Base-by-base conservation (phyloP, 2,329 filamentous ascomycete species). In the Sporothrix mexicana region DNA sequence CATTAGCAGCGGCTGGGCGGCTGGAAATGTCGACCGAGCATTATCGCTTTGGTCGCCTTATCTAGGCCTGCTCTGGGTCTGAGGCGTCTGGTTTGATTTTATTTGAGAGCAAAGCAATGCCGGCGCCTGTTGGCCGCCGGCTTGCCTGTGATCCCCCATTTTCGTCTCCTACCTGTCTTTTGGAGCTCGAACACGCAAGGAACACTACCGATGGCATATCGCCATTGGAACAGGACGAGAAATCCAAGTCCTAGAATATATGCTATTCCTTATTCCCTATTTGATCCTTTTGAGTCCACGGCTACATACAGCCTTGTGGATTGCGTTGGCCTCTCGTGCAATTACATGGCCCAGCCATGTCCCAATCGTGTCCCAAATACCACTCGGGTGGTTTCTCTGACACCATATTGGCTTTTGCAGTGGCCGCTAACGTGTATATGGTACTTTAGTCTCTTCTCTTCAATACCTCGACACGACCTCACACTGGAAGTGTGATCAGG, bases 1-100 rank as follows among this genome's bases (percentile, higher is more conserved):
- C 61, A 66, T 47, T 15, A 47, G 20, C n/a, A 47, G 61, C 61
- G 41, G 10, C 41, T 25, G 20, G 61, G 61, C 61, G 41, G 10
- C 41, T 25, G 20, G 61, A 25, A 47, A 6, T 12, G n/a, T 47
- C 20, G 61, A 10, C 9, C 12, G 15, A 17, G 30, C 13, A 15
- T 2, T 47, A 23, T 17, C n/a, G n/a, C 15, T 43, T 43, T 25
- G 20, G 17, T 15, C 20, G 8, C 47, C 12, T 23, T 66, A 10
- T 30, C 59, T n/a, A 23, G 36, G 20, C 20, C 61, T 66, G 61
- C 61, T 66, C 20, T 66, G 41, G 20, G 7, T 25, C 25, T 66
- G 61, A 43, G 41, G 61, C 47, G 45, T 66, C 13, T 23, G 23
- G 57, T 43, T 45, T 23, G 41, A 20, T 66, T 64, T 25, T 66